Percentiles rank a stretch among this genome's conserved stretches.
phyloP scores from a whole-genome alignment of 2,329 filamentous ascomycete species.

The Neopestalotiopsis rosae region DNA sequence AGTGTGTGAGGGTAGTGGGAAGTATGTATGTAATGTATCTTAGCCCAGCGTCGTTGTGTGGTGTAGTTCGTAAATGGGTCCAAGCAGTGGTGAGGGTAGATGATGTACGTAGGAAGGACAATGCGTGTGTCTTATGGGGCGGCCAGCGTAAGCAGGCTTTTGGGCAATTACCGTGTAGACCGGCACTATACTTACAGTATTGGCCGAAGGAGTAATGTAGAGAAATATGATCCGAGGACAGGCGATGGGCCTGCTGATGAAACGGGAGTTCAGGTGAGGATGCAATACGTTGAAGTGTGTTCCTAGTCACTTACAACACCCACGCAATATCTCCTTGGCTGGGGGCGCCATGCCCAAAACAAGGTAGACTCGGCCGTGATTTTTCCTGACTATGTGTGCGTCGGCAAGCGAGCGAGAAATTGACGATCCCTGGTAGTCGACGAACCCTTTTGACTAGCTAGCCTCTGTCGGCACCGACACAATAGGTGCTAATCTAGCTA shows the following conservation, averaged over 20 bases:
- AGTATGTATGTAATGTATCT: constrained; percentile 3
- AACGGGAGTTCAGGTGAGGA: constrained; percentile 18
- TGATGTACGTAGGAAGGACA: neutral
- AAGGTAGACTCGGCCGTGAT: constrained; percentile 16
- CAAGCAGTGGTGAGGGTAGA: neutral
- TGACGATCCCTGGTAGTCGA: constrained; percentile 3
- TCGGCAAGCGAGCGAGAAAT: constrained; percentile 5
- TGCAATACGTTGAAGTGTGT: constrained; percentile 15
- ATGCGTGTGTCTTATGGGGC: constrained; percentile 15
- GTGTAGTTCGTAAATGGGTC: neutral
- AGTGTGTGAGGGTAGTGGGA: neutral
- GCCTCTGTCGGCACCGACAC: constrained; percentile 16
- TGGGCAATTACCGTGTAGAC: constrained; percentile 14
- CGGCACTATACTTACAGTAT: constrained; percentile 19
- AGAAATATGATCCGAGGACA: constrained; percentile 21
- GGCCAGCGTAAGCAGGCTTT: constrained; percentile 14
- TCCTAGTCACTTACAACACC: constrained; percentile 14
- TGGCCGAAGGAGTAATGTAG: constrained; percentile 7
- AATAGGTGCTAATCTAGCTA: neutral
- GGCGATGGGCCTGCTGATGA: constrained; percentile 14
- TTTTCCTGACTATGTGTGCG: constrained; percentile 4
- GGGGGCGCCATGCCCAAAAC: constrained; percentile 10
- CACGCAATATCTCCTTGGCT: constrained; percentile 10
- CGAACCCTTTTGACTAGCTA: constrained; percentile 13
- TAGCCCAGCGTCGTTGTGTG: neutral